Conservation (phyloP, 495 filamentous ascomycete genomes). For the Saxophila tyrrhenica region DNA sequence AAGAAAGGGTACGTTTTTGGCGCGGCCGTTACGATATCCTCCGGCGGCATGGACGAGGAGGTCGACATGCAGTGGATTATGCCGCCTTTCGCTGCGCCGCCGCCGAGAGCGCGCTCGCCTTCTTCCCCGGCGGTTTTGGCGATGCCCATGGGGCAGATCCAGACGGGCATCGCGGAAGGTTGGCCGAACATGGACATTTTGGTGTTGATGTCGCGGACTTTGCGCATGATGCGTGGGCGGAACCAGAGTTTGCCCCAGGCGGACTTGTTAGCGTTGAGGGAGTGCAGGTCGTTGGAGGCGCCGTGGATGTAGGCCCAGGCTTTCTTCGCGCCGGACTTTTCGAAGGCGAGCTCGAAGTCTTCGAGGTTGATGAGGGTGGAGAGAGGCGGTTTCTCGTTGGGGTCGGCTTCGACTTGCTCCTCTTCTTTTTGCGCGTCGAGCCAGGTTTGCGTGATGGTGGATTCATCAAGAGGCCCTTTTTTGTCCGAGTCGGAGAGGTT, state of each 20-base stretch:
- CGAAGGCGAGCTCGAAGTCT: conserved; percentile 61
- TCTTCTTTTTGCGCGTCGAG: conserved; percentile 15
- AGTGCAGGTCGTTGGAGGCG: conserved; percentile 66
- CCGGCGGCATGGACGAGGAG: conserved; percentile 55
- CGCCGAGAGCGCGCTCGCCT: conserved; percentile 60
- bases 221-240: conserved; percentile 59
- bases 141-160: conserved; percentile 65
- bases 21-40: conserved; percentile 39
- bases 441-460: conserved; percentile 17
- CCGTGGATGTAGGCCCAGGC: conserved; percentile 77
- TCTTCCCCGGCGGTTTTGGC: conserved; percentile 58
- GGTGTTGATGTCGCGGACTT: conserved; percentile 50
- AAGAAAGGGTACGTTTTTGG: conserved; percentile 39
- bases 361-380: conserved; percentile 48
- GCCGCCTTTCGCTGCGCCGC: conserved; percentile 18
- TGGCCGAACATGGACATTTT: conserved; percentile 51
- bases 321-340: conserved; percentile 51
- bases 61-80: conserved; percentile 42
- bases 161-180: conserved; percentile 49
- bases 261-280: conserved; percentile 45
- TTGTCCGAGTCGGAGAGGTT: conserved; percentile 11
- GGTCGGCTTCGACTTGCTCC: conserved; percentile 4
- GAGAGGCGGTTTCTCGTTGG: conserved; percentile 52
- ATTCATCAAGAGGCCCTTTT: conserved; percentile 18
- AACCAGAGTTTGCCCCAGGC: conserved; percentile 57